Percentiles rank a stretch among this genome's conserved stretches.
Conservation (phyloP, 352 stramenopile species). For the Peronospora destructor region DNA sequence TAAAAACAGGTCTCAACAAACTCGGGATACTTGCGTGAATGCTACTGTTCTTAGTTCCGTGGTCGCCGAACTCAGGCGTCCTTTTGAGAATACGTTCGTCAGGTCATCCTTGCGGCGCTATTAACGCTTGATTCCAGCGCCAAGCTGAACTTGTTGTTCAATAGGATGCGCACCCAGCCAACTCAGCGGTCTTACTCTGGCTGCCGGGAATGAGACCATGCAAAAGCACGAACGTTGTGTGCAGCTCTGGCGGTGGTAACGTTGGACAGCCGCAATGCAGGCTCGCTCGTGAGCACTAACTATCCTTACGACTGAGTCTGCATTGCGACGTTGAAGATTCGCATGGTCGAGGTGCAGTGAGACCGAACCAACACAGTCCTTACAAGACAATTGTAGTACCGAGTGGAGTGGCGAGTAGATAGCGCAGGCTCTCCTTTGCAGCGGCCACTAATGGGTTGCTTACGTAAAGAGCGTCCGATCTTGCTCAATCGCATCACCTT, state of each 20-base stretch:
- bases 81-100: neutral
- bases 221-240: constrained; percentile 10
- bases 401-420: constrained; percentile 4
- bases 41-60: constrained; percentile 6
- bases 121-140: constrained; percentile 17
- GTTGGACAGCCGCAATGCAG: constrained; percentile 4
- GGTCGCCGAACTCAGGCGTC: constrained; percentile 13
- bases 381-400: neutral
- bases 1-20: constrained; percentile 12
- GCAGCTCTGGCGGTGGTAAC: constrained; percentile 4
- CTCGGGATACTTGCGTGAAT: constrained; percentile 14
- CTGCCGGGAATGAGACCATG: constrained; percentile 8
- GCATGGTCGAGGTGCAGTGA: too few relatives aligned
- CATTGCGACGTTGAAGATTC: neutral
- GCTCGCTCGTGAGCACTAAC: neutral
- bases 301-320: neutral
- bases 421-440: constrained; percentile 11
- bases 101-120: neutral
- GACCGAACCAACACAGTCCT: too few relatives aligned
- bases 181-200: constrained; percentile 22
- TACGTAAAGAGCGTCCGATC: constrained; percentile 1
- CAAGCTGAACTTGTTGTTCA: constrained; percentile 22
- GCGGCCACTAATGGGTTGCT: constrained; percentile 9
- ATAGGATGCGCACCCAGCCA: constrained; percentile 19
- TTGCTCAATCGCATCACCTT: constrained; percentile 14